phyloP scores from a whole-genome alignment of 2,329 filamentous ascomycete species.

The Mariannaea sp. region DNA sequence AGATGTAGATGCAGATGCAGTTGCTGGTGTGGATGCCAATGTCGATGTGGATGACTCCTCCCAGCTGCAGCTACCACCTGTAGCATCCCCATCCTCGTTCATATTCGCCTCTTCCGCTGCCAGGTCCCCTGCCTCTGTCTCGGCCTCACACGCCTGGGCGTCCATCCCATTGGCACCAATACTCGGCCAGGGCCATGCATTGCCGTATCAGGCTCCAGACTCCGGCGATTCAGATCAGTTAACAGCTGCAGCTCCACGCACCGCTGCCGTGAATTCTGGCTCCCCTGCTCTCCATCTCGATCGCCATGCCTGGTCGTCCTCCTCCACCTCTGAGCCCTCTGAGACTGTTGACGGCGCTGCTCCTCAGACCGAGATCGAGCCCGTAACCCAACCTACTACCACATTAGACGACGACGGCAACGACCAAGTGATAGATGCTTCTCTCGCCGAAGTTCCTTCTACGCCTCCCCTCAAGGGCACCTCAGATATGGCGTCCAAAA shows the following conservation, averaged over 20 bases:
- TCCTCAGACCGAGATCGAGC: conserved; percentile 2
- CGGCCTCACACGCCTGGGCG: conserved; percentile 31
- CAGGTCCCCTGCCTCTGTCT: conserved; percentile 35
- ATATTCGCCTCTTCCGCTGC: conserved; percentile 31
- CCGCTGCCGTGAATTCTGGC: conserved; percentile 13
- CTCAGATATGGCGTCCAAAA: conserved; percentile 44
- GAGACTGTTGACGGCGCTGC: conserved; percentile 10
- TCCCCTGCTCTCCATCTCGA: conserved; percentile 18
- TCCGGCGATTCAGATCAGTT: conserved; percentile 34
- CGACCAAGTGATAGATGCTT: conserved; percentile 35
- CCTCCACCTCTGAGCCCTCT: conserved; percentile 14
- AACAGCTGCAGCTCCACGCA: conserved; percentile 28
- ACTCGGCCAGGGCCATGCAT: conserved; percentile 34
- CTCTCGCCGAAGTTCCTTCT: conserved; percentile 28
- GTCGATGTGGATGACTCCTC: conserved; percentile 29
- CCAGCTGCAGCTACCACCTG: conserved; percentile 40
- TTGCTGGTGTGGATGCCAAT: conserved; percentile 13
- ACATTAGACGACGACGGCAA: conserved; percentile 12
- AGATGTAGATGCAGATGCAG: too few relatives aligned
- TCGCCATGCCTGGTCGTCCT: conserved; percentile 23
- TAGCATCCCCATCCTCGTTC: conserved; percentile 31
- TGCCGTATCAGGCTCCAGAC: conserved; percentile 33
- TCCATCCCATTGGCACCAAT: conserved; percentile 25
- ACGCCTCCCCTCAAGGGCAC: conserved; percentile 22
- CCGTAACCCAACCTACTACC: conserved; percentile 7